A percentile compares a stretch with the other conserved stretches of the same genome.
These are phyloP conservation scores for Fusarium abutilonis DNA, from an alignment of 2,329 filamentous ascomycete species.

Conservation along the genomic window DNA sequence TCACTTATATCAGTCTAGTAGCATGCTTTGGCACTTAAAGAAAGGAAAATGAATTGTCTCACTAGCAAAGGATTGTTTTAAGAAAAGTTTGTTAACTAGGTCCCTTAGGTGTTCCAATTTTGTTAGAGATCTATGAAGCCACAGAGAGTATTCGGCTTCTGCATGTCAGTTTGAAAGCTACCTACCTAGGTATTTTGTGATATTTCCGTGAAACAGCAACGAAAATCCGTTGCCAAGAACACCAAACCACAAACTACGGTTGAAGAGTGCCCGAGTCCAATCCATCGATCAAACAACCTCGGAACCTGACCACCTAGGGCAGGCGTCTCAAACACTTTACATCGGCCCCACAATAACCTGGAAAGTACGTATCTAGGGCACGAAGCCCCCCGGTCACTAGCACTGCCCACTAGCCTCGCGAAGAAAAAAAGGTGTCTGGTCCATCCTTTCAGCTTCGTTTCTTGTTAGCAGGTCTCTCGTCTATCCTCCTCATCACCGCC, in stretches of 20 bases:
- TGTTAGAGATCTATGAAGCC: conserved; percentile 28
- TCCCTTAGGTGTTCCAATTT: neutral
- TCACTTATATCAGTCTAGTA: conserved; percentile 19
- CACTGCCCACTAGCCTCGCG: conserved; percentile 30
- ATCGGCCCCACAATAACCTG: neutral
- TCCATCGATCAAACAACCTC: too few species aligned
- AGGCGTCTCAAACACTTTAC: too few species aligned
- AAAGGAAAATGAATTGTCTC: conserved; percentile 34
- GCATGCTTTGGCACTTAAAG: conserved; percentile 30
- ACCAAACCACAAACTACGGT: too few species aligned
- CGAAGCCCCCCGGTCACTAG: conserved; percentile 45
- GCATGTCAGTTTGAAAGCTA: neutral
- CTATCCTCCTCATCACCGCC: conserved; percentile 51
- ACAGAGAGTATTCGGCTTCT: neutral
- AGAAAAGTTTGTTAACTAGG: conserved; percentile 18
- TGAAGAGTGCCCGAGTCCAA: too few species aligned
- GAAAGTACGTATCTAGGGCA: conserved; percentile 48
- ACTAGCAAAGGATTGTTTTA: conserved; percentile 28
- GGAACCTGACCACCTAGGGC: too few species aligned
- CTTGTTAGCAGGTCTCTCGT: conserved; percentile 39
- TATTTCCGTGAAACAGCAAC: neutral
- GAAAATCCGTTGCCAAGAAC: too few species aligned
- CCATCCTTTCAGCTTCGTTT: conserved; percentile 43
- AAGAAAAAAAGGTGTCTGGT: conserved; percentile 47
- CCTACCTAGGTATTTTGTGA: neutral